Conservation (phyloP, 75 land plant genomes). For the Adiantum capillusveneris region DNA sequence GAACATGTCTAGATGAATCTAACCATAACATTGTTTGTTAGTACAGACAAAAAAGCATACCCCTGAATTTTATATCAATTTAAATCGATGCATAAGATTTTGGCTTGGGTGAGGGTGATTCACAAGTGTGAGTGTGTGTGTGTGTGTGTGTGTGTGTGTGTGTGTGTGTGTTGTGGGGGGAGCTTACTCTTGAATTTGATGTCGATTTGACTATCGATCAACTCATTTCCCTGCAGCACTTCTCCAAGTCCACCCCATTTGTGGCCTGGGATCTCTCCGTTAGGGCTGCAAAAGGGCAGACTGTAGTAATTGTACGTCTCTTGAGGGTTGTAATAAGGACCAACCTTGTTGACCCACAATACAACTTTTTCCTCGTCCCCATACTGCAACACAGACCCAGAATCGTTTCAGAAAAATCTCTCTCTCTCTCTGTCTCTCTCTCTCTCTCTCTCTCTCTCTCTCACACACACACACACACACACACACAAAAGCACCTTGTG, state of each 20-base stretch:
- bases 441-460: slow-evolving; percentile 6
- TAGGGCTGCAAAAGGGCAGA: slow-evolving; percentile 40
- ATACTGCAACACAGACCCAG: slow-evolving; percentile 44
- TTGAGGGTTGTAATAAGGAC: slow-evolving; percentile 51
- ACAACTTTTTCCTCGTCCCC: slow-evolving; percentile 32
- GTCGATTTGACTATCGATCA: slow-evolving; percentile 48
- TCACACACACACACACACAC: background rate
- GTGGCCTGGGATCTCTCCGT: slow-evolving; percentile 21
- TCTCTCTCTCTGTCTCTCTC: slow-evolving; percentile 7
- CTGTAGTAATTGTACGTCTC: slow-evolving; percentile 57
- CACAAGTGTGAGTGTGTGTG: too few relatives aligned
- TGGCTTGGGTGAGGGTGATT: too few relatives aligned
- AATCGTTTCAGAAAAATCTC: background rate
- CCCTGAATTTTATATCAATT: too few relatives aligned
- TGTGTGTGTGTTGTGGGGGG: too few relatives aligned
- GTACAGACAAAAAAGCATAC: too few relatives aligned
- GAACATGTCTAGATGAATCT: too few relatives aligned
- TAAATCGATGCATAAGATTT: too few relatives aligned
- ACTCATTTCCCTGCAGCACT: slow-evolving; percentile 52
- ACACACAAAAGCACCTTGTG: slow-evolving; percentile 25
- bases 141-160: too few relatives aligned
- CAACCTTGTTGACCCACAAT: slow-evolving; percentile 52
- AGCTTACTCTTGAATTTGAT: slow-evolving; percentile 50
- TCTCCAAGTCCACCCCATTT: slow-evolving; percentile 62
- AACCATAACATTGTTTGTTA: too few relatives aligned